Conservation (phyloP, 192 early-diverging fungal genomes). For the Backusella luteola region DNA sequence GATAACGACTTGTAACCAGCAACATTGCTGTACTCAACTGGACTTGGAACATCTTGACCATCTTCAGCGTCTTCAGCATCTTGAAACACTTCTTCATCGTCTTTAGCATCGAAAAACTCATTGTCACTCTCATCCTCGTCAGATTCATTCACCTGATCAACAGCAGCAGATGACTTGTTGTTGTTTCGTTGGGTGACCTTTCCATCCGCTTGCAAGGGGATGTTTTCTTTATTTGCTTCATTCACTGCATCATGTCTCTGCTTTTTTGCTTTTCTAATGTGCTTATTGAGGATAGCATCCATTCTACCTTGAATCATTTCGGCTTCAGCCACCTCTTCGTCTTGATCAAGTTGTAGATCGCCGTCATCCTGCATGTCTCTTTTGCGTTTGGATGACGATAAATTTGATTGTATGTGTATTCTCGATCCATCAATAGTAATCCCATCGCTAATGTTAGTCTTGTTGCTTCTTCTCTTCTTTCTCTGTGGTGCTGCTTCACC, state of each 20-base stretch:
- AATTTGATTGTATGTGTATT: background rate
- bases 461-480: background rate
- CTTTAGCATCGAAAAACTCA: background rate
- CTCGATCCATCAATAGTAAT: background rate
- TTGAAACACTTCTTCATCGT: background rate
- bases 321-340: slow-evolving; percentile 27
- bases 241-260: too few relatives aligned
- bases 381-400: background rate
- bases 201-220: too few relatives aligned
- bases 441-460: background rate
- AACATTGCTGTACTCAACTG: background rate
- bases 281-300: too few relatives aligned
- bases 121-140: background rate
- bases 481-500: background rate
- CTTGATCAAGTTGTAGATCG: slow-evolving; percentile 11
- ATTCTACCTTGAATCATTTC: background rate
- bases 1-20: background rate
- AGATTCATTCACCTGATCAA: background rate
- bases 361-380: background rate
- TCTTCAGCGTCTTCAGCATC: slow-evolving; percentile 28
- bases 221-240: background rate
- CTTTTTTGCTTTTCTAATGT: too few relatives aligned
- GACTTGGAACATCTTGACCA: slow-evolving; percentile 13
- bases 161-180: too few relatives aligned
- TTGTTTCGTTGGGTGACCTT: too few relatives aligned